Evolutionary conservation across 1,139 yeast species (phyloP), one percentile per base, ranked within the genome.

Genomic region (Debaryomyces subglobosus): DNA sequence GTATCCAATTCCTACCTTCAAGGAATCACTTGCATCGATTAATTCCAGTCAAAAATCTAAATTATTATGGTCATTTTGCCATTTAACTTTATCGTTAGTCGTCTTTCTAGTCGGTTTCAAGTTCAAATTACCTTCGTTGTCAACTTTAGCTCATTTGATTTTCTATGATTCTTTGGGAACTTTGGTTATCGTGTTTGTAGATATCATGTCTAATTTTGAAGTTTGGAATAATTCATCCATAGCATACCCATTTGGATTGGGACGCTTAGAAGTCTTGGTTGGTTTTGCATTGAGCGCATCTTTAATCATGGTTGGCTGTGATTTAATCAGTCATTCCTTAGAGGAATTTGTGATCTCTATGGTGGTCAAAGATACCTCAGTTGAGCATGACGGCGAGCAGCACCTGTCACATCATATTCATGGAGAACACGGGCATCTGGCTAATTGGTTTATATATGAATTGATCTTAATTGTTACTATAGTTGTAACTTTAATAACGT

Each of bases 281-380:
- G 96, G 96, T 3, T 92, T 91, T 72, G 97, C 95, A 0, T 73
- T 91, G 43, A 85, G 96, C 18, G 86, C 94, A 0, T 85, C 96
- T 1, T 77, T 94, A 52, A 76, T 92, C 20, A 94, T 92, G 81
- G 96, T 92, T 55, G 97, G 98, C 0, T 82, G 90, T 50, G 98
- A 94, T 64, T 74, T 94, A 49, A 72, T 89, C 46, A 88, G 96
- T 47, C 99, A 94, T 65, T 78, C 89, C 12, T 61, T 89, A 18
- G 97, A 94, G 64, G 96, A 89, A 55, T 64, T 82, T 42, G 81
- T 88, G 38, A 80, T 81, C 25, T 68, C 67, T 23, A 69, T 75
- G 54, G 85, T 72, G 5, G 69, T 68, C 3, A 64, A 63, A n/a
- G 76, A 73, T 7, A 9, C 45, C 3, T 21, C 45, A 9, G 34